A percentile compares a stretch with the other conserved stretches of the same genome.
Conservation (phyloP, 371 early-diverging fungal species). For the Mortierella sp. region DNA sequence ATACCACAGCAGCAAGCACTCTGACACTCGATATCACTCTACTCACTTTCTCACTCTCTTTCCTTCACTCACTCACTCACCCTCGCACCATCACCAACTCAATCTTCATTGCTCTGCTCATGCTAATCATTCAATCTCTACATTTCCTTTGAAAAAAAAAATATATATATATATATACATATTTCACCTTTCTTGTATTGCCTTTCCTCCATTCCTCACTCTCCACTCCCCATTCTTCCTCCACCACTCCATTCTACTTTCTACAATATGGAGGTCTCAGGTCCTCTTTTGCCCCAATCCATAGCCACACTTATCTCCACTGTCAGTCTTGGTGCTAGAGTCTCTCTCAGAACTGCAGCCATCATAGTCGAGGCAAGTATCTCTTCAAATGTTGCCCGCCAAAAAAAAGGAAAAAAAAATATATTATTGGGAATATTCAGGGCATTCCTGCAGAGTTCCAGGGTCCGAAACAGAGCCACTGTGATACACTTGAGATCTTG, state of each 20-base stretch:
- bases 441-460: not conserved
- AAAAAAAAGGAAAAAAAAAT: not conserved
- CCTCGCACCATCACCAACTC: too few species aligned
- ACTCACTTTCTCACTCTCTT: too few species aligned
- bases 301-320: slow-evolving; percentile 55
- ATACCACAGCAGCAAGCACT: too few species aligned
- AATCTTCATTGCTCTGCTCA: too few species aligned
- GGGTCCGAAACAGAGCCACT: slow-evolving; percentile 1
- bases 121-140: too few species aligned
- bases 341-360: slow-evolving; percentile 52
- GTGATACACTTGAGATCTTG: not conserved
- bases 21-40: too few species aligned
- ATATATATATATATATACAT: too few species aligned
- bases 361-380: slow-evolving; percentile 56
- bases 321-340: slow-evolving; percentile 50
- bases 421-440: slow-evolving; percentile 2
- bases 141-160: too few species aligned
- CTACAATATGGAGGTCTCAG: slow-evolving; percentile 39
- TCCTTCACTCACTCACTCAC: too few species aligned
- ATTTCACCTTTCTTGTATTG: too few species aligned
- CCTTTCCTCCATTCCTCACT: slow-evolving; percentile 8
- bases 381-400: not conserved
- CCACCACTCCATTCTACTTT: slow-evolving; percentile 12
- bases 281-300: slow-evolving; percentile 44
- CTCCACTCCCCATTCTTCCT: slow-evolving; percentile 13